Evolutionary conservation across 2,329 filamentous ascomycete species (phyloP).

Genomic region (Penicillium sp.): DNA sequence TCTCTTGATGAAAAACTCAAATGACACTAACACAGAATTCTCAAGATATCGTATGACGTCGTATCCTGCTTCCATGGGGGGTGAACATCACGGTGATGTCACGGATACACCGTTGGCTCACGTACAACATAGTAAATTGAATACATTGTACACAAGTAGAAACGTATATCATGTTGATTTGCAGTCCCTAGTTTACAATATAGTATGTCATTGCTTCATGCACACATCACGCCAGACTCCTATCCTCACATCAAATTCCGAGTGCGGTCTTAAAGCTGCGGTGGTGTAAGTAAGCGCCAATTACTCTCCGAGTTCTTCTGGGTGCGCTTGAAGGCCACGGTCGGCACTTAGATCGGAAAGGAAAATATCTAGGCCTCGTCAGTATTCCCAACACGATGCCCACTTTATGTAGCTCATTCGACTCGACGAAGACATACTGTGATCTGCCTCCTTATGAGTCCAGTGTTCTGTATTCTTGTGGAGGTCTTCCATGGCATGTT

Average conservation of each 20-base stretch:
- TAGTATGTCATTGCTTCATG: neutral
- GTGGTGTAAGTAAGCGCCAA: too few species aligned
- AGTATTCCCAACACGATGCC: neutral
- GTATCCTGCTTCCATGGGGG: neutral
- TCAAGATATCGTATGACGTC: neutral
- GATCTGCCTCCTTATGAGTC: slow-evolving; percentile 11
- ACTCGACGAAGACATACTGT: slow-evolving; percentile 5
- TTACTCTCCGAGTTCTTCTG: slow-evolving; percentile 4
- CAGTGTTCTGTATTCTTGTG: slow-evolving; percentile 20
- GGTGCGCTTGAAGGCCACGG: slow-evolving; percentile 6
- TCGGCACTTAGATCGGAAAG: slow-evolving; percentile 5
- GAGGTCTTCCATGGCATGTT: slow-evolving; percentile 22
- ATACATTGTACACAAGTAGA: too few species aligned
- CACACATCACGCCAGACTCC: neutral
- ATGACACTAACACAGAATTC: too few species aligned
- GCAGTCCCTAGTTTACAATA: neutral
- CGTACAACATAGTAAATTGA: neutral
- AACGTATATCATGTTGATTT: neutral
- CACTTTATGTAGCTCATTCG: too few species aligned
- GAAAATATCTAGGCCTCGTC: neutral
- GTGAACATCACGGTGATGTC: slow-evolving; percentile 1
- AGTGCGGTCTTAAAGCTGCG: neutral
- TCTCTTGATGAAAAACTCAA: slow-evolving; percentile 24
- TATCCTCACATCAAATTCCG: neutral
- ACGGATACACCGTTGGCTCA: neutral